Conservation (phyloP, 139 green algal genomes). For the Dunaliella primolecta region DNA sequence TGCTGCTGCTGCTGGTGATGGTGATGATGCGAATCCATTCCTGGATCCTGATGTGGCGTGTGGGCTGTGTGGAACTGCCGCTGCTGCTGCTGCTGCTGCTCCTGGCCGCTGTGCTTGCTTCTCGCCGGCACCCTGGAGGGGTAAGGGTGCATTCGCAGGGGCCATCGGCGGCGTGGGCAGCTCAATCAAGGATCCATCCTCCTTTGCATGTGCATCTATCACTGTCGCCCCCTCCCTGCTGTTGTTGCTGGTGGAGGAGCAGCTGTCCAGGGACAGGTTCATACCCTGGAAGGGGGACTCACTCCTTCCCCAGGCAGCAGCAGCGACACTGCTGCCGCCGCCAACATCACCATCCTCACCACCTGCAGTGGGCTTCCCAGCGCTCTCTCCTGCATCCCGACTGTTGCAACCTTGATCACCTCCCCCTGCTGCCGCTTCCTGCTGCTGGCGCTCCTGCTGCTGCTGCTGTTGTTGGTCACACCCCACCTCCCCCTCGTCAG, state of each 20-base stretch:
- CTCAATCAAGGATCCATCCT: neutral
- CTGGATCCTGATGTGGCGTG: no score
- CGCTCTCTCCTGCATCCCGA: no score
- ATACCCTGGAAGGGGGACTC: neutral
- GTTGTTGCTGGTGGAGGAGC: neutral
- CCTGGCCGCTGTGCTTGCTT: no score
- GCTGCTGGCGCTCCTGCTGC: neutral
- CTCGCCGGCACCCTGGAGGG: no score
- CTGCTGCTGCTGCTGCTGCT: no score
- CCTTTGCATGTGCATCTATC: neutral
- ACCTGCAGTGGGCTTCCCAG: no score
- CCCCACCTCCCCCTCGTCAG: neutral
- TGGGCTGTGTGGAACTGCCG: no score
- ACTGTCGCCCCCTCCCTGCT: neutral
- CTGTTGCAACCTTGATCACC: neutral
- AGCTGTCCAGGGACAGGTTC: neutral
- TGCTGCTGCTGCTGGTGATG: no score
- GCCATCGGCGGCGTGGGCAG: neutral
- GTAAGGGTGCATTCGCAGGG: no score
- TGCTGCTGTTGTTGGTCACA: neutral
- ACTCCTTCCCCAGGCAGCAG: neutral
- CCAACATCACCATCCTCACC: no score
- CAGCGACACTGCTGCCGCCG: no score
- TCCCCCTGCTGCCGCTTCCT: neutral
- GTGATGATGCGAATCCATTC: no score